phyloP scores from a whole-genome alignment of 2,329 filamentous ascomycete species.

The Gliomastix tumulicola region DNA sequence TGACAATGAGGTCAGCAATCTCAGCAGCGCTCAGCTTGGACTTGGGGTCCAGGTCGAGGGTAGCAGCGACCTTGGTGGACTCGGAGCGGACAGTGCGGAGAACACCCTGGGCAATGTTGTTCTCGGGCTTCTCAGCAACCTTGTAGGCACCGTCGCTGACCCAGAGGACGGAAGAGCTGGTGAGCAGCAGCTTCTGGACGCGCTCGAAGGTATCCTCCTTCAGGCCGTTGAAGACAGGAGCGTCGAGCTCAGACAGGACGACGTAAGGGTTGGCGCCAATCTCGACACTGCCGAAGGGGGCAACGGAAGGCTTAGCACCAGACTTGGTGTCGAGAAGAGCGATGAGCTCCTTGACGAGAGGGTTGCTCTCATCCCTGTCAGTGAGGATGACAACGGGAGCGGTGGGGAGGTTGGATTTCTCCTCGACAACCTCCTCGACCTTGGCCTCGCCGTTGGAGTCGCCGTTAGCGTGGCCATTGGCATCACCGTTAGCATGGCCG shows the following conservation, averaged over 20 bases:
- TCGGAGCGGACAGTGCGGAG: not conserved
- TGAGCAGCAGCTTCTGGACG: constrained; percentile 25
- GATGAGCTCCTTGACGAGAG: constrained; percentile 10
- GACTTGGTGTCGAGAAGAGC: constrained; percentile 13
- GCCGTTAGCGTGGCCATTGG: too few species aligned
- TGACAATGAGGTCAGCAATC: constrained; percentile 22
- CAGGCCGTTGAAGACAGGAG: constrained; percentile 31
- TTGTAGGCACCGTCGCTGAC: not conserved
- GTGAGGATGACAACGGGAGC: constrained; percentile 15
- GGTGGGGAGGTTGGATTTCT: constrained; percentile 5
- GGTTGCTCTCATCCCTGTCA: constrained; percentile 8
- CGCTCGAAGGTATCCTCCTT: constrained; percentile 26
- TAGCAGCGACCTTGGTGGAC: too few species aligned
- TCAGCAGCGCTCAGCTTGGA: constrained; percentile 18
- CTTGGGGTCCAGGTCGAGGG: constrained; percentile 34
- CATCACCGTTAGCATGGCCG: too few species aligned
- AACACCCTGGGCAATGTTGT: not conserved
- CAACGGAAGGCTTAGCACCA: constrained; percentile 9
- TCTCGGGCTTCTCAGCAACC: not conserved
- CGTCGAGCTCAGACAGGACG: constrained; percentile 35
- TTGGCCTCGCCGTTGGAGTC: too few species aligned
- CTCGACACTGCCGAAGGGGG: constrained; percentile 9
- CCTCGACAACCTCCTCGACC: too few species aligned
- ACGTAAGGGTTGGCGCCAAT: constrained; percentile 19
- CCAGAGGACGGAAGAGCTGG: too few species aligned